A percentile compares a stretch with the other conserved stretches of the same genome.
Evolutionary conservation across 805 yeast genomes (phyloP).

Genomic region (Sugiyamaella floridensis): DNA sequence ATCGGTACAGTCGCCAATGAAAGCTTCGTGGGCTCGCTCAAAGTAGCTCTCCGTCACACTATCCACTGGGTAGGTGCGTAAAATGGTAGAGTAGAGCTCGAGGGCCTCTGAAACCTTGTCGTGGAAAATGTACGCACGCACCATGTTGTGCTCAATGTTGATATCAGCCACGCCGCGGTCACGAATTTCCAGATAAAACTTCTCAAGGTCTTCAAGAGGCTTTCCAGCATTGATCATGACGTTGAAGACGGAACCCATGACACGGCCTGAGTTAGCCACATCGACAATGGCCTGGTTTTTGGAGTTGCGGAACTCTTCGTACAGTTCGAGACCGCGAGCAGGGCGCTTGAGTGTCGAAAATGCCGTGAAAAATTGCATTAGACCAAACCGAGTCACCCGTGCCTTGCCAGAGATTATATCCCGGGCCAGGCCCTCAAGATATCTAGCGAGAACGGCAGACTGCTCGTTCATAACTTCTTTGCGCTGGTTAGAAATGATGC

Average conservation of each 20-base stretch:
- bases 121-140: slow-evolving; percentile 61
- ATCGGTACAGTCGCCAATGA: slow-evolving; percentile 72
- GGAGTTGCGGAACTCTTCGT: slow-evolving; percentile 6
- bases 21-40: slow-evolving; percentile 67
- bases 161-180: slow-evolving; percentile 6
- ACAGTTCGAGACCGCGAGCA: slow-evolving; percentile 16
- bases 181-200: slow-evolving; percentile 10
- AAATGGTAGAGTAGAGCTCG: slow-evolving; percentile 39
- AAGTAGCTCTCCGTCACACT: slow-evolving; percentile 28
- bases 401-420: slow-evolving; percentile 15
- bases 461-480: slow-evolving; percentile 1
- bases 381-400: slow-evolving; percentile 12
- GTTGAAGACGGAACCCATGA: slow-evolving; percentile 18
- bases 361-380: slow-evolving; percentile 19
- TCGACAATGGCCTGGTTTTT: slow-evolving; percentile 1
- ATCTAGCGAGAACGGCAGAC: slow-evolving; percentile 7
- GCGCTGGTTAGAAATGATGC: slow-evolving; percentile 13
- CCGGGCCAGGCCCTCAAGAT: slow-evolving; percentile 14
- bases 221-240: slow-evolving; percentile 15
- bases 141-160: slow-evolving; percentile 62
- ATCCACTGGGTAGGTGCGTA: slow-evolving; percentile 38
- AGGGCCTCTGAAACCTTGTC: slow-evolving; percentile 62
- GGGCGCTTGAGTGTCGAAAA: slow-evolving; percentile 15
- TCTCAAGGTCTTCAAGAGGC: slow-evolving; percentile 18
- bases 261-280: slow-evolving; percentile 11